Evolutionary conservation across 2,329 filamentous ascomycete genomes (phyloP).

Genomic region (Colletotrichum tofieldiae): DNA sequence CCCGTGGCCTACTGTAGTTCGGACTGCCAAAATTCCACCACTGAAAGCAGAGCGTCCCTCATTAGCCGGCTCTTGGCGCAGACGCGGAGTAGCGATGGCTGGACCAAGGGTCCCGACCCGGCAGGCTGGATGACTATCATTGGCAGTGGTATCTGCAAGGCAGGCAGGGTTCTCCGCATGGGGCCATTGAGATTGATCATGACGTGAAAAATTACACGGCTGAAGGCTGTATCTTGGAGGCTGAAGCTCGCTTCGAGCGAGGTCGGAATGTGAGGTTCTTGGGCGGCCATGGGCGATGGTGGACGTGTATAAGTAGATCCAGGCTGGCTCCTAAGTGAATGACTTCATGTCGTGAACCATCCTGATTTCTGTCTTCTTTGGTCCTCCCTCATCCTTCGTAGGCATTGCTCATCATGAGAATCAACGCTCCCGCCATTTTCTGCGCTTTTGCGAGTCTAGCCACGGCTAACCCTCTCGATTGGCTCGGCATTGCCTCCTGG

Average conservation of each 20-base stretch:
- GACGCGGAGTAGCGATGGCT: background rate
- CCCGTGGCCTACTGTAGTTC: background rate
- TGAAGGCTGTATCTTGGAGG: background rate
- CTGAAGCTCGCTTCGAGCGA: background rate
- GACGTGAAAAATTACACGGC: conserved; percentile 1
- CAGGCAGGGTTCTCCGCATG: conserved; percentile 39
- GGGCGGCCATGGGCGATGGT: too few relatives aligned
- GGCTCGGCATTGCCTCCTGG: conserved; percentile 47
- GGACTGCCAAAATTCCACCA: conserved; percentile 35
- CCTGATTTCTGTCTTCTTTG: background rate
- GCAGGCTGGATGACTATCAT: conserved; percentile 20
- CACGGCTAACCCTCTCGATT: conserved; percentile 43
- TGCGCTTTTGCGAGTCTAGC: conserved; percentile 20
- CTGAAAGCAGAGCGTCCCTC: background rate
- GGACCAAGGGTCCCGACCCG: conserved; percentile 21
- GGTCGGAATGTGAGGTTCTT: too few relatives aligned
- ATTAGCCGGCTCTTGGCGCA: conserved; percentile 31
- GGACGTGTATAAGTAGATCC: conserved; percentile 5
- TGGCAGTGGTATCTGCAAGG: background rate
- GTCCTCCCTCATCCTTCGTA: background rate
- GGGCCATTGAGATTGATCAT: background rate
- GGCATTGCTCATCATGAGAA: conserved; percentile 24
- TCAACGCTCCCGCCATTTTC: conserved; percentile 25
- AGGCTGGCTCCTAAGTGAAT: background rate
- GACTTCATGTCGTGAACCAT: background rate